phyloP scores from a whole-genome alignment of 2,329 filamentous ascomycete species.

The Fusarium metavorans region DNA sequence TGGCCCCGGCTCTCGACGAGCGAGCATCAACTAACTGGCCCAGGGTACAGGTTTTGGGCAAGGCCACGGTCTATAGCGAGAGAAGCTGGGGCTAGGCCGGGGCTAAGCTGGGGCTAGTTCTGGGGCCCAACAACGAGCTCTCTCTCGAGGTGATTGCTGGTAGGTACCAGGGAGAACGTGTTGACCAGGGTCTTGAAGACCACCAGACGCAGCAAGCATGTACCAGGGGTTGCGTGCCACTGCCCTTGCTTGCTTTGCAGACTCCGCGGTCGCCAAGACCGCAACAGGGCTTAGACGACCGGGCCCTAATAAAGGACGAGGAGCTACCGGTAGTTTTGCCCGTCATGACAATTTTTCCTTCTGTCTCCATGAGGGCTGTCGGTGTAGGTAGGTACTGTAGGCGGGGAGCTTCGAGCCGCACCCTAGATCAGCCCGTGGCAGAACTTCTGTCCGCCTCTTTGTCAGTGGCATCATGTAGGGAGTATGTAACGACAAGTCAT shows the following conservation, averaged over 20 bases:
- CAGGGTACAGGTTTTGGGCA: constrained; percentile 27
- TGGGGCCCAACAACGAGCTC: constrained; percentile 32
- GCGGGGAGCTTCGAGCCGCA: constrained; percentile 11
- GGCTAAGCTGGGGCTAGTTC: constrained; percentile 33
- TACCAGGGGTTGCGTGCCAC: constrained; percentile 30
- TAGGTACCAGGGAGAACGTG: constrained; percentile 41
- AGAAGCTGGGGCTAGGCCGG: constrained; percentile 34
- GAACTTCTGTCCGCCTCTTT: neutral
- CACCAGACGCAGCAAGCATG: constrained; percentile 36
- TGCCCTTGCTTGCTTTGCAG: constrained; percentile 37
- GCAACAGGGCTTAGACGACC: constrained; percentile 43
- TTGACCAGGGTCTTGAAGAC: constrained; percentile 37
- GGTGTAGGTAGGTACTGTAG: constrained; percentile 17
- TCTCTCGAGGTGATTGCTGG: constrained; percentile 34
- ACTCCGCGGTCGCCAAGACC: constrained; percentile 34
- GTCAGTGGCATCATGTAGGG: neutral
- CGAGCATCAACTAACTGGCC: constrained; percentile 19
- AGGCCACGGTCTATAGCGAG: constrained; percentile 34
- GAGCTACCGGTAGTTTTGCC: constrained; percentile 43
- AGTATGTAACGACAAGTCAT: neutral
- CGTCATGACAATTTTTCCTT: constrained; percentile 31
- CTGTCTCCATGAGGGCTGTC: constrained; percentile 23
- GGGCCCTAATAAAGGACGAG: constrained; percentile 39
- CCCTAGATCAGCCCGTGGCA: neutral
- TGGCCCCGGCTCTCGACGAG: constrained; percentile 21